These are phyloP conservation scores for Escovopsis sp. DNA, from an alignment of 2,329 filamentous ascomycete species.

Conservation along the genomic window DNA sequence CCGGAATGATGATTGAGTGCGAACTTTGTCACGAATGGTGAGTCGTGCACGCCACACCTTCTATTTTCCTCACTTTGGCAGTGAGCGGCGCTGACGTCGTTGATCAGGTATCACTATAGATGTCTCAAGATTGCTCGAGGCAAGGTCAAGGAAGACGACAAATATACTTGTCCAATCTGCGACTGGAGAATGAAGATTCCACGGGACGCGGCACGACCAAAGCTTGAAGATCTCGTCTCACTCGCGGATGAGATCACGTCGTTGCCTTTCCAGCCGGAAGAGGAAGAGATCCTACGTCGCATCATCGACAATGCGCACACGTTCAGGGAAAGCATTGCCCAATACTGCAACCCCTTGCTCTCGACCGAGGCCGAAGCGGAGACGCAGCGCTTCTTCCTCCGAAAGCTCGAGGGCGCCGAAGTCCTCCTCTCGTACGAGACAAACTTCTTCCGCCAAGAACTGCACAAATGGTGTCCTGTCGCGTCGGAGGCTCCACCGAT, in stretches of 20 bases:
- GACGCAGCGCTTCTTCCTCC: conserved; percentile 84
- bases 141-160: conserved; percentile 96
- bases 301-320: conserved; percentile 75
- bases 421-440: conserved; percentile 84
- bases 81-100: conserved; percentile 5
- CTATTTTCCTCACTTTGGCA: background rate
- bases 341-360: conserved; percentile 68
- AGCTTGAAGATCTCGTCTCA: conserved; percentile 72
- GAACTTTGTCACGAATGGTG: conserved; percentile 96
- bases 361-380: conserved; percentile 76
- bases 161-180: conserved; percentile 95
- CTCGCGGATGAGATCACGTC: conserved; percentile 72
- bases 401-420: conserved; percentile 94
- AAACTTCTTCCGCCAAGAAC: conserved; percentile 92
- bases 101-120: conserved; percentile 79
- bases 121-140: conserved; percentile 94
- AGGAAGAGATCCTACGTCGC: conserved; percentile 71
- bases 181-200: conserved; percentile 96
- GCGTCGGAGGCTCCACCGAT: conserved; percentile 76
- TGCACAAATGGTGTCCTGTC: conserved; percentile 89
- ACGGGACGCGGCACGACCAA: conserved; percentile 86
- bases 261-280: conserved; percentile 89
- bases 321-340: conserved; percentile 70
- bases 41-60: conserved; percentile 17
- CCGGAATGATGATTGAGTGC: conserved; percentile 99